phyloP scores from a whole-genome alignment of 352 stramenopile species.

The Globisporangium irregulare region DNA sequence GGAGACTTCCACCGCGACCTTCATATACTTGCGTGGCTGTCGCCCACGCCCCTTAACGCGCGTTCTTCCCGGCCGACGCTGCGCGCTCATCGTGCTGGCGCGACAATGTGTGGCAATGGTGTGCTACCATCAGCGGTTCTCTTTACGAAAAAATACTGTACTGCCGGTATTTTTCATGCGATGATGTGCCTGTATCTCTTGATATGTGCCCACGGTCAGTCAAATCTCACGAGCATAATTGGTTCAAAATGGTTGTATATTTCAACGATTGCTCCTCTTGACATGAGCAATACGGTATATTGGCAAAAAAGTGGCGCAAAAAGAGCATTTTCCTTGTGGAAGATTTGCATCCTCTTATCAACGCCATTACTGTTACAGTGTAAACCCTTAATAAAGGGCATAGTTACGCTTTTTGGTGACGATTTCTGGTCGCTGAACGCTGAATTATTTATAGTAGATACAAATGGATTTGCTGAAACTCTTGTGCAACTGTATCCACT shows the following conservation, averaged over 20 bases:
- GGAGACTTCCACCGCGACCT: neutral
- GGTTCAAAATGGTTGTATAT: slow-evolving; percentile 2
- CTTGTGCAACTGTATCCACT: no score
- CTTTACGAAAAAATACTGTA: slow-evolving; percentile 1
- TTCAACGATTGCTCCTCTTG: slow-evolving; percentile 2
- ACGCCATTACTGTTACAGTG: no score
- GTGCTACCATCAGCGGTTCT: neutral
- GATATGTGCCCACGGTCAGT: neutral
- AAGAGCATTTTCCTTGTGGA: neutral
- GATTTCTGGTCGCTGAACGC: neutral
- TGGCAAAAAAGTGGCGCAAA: neutral
- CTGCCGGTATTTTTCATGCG: neutral
- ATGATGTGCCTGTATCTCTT: neutral
- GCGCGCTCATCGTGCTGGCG: slow-evolving; percentile 2
- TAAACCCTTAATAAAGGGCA: no score
- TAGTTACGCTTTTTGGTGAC: neutral
- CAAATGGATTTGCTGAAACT: no score
- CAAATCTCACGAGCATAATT: neutral
- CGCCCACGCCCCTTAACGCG: neutral
- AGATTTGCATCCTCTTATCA: no score
- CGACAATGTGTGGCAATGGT: slow-evolving; percentile 3
- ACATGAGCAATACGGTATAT: slow-evolving; percentile 5
- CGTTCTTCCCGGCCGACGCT: neutral
- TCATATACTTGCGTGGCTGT: slow-evolving; percentile 2
- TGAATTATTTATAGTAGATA: no score